Evolutionary conservation across 495 filamentous ascomycete genomes (phyloP), one percentile per base, ranked within the genome.

Genomic region (Aspergillus panamensis): DNA sequence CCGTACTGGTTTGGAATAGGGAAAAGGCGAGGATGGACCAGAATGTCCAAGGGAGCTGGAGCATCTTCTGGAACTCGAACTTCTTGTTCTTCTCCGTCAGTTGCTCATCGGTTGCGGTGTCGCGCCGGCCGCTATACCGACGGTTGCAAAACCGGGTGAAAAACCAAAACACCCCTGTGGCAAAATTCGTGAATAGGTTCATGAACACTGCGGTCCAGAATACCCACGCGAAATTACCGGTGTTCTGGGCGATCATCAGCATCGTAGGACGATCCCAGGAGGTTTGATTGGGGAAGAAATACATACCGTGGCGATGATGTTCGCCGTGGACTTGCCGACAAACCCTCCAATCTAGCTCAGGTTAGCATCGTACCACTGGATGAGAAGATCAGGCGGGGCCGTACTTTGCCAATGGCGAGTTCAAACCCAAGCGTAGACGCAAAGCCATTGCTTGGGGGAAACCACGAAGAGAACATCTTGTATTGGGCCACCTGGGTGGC

Each of bases 391-490:
- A 25, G 13, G n/a, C 12, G 12, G 17, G 17, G 1, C 30, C 61
- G 50, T 58, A 71, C 71, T 58, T 76, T 78, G 8, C 75, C 72
- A 58, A 78, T 70, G 0, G 69, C 75, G 44, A 78, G 58, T 61
- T 78, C 73, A 42, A 76, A 73, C 0, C 65, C 71, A 3, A 79
- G 62, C 10, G 73, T 77, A 0, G 74, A 74, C 9, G 74, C 75
- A 60, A 79, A 79, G 17, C 76, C 76, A 58, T 73, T 71, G 32
- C 65, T 76, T 2, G 76, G 74, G 2, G 75, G 64, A 57, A 79
- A 78, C 75, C 75, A 79, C 0, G 74, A 77, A 0, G 76, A 79
- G 49, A 78, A 79, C 69, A 79, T 76, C 45, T 79, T 79, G 49
- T 79, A 77, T 45, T 78, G 74, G 0, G 76, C 75, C 30, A 77